These are phyloP conservation scores for Trametes elegans DNA, from an alignment of 768 basidiomycete species.

Conservation along the genomic window DNA sequence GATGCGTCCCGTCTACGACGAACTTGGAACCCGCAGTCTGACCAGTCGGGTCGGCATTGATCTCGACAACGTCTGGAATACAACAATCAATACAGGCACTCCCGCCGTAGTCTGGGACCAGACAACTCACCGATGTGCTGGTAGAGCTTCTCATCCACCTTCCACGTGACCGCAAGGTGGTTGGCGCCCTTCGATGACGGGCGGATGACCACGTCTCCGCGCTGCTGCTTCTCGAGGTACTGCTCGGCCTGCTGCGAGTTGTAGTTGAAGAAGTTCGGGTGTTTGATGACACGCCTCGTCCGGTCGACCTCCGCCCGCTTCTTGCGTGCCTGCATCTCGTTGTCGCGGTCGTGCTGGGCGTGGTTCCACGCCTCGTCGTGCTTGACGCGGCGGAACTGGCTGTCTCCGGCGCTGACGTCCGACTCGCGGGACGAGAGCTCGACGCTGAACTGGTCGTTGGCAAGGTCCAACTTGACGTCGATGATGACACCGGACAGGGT, in stretches of 20 bases:
- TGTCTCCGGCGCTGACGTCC: constrained; percentile 64
- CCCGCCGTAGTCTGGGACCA: not conserved
- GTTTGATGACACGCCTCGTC: constrained; percentile 86
- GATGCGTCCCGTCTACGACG: constrained; percentile 73
- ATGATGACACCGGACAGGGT: constrained; percentile 79
- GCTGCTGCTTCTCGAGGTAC: constrained; percentile 84
- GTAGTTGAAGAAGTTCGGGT: constrained; percentile 97
- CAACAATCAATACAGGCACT: not conserved
- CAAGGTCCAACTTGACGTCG: constrained; percentile 60
- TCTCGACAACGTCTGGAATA: constrained; percentile 73
- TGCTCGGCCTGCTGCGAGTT: constrained; percentile 87
- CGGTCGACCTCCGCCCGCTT: constrained; percentile 81
- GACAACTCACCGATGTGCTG: constrained; percentile 84
- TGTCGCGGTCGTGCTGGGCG: constrained; percentile 61
- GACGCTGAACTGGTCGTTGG: constrained; percentile 62
- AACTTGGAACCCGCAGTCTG: constrained; percentile 63
- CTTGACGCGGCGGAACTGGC: constrained; percentile 55
- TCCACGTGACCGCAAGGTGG: constrained; percentile 98
- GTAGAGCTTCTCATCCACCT: constrained; percentile 92
- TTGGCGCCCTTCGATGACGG: constrained; percentile 93
- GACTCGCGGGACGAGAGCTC: constrained; percentile 68
- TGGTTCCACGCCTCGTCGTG: constrained; percentile 66
- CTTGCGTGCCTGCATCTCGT: constrained; percentile 73
- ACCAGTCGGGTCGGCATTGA: constrained; percentile 71
- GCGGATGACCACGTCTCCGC: constrained; percentile 94